Base-by-base conservation (phyloP, 495 filamentous ascomycete genomes). In the Xylaria nigripes region DNA sequence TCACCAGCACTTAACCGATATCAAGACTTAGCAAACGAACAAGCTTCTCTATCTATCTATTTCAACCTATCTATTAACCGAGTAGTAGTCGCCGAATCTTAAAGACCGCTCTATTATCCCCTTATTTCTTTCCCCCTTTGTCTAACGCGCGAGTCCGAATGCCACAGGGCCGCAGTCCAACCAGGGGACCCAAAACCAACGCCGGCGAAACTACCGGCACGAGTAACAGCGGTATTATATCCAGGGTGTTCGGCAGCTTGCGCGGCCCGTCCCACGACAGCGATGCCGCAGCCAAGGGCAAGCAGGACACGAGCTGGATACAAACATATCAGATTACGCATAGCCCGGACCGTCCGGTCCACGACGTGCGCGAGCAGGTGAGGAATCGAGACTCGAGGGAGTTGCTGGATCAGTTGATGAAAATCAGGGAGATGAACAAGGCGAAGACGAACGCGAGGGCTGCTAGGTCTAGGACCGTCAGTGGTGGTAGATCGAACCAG, bases 271-370 rank as follows among this genome's bases (percentile, higher is more conserved):
- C 23, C 8, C 51, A 49, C 27, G 49, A 58, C 16, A 44, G 21
- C 51, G 43, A 34, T 36, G 36, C 40, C 16, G 18, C 27, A 0
- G 40, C 25, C 21, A 41, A 49, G 15, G n/a, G 23, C 36, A 32
- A 34, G 43, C 24, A 47, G 30, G 54, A 49, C 30, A 34, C 48
- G 1, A 42, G 56, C 50, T 60, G 58, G 61, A 32, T 47, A 0
- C 34, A 55, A 1, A 57, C 27, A 49, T 64, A 58, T 32, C 29
- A 58, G 46, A 54, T 54, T 23, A 61, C 53, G 23, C 63, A 66
- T 23, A 42, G 27, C 13, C 61, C 63, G 1, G 63, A 66, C 53
- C 56, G 63, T 5, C 63, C 61, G 13, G 43, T 4, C 2, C 48
- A 52, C 15, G 58, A 63, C 30, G 57, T 49, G 25, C 51, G 58